Evolutionary conservation across 2,329 filamentous ascomycete species (phyloP).

Genomic region (Scedosporium apiospermum): DNA sequence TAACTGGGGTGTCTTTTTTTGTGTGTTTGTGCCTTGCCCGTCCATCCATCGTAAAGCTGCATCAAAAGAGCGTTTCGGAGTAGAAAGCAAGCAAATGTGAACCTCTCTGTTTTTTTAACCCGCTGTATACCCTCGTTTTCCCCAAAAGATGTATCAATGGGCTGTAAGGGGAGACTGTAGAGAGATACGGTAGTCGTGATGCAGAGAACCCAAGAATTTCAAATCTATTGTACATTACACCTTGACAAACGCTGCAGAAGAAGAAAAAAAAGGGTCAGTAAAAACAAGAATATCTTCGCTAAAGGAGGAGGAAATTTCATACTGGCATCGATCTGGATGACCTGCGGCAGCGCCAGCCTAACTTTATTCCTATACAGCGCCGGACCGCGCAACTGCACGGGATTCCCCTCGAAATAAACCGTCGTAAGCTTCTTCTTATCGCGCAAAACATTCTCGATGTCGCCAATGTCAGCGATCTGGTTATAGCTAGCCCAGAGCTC

Average conservation of each 20-base stretch:
- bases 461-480: slow-evolving; percentile 65
- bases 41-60: background rate
- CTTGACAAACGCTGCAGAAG: slow-evolving; percentile 21
- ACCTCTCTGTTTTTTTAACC: too few relatives aligned
- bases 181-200: background rate
- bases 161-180: background rate
- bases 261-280: background rate
- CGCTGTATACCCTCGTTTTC: background rate
- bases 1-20: background rate
- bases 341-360: slow-evolving; percentile 72
- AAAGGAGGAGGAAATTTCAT: slow-evolving; percentile 29
- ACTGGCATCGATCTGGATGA: slow-evolving; percentile 96
- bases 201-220: slow-evolving; percentile 9
- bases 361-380: slow-evolving; percentile 93
- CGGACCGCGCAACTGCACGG: slow-evolving; percentile 68
- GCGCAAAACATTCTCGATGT: slow-evolving; percentile 67
- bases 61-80: background rate
- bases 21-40: background rate
- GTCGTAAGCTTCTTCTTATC: slow-evolving; percentile 77
- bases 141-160: background rate
- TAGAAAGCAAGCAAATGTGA: background rate
- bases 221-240: slow-evolving; percentile 12
- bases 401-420: slow-evolving; percentile 95
- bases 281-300: background rate
- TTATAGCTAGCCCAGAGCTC: slow-evolving; percentile 96